Evolutionary conservation across 495 filamentous ascomycete genomes (phyloP), one percentile per base, ranked within the genome.

Genomic region (Oidiodendron maius): DNA sequence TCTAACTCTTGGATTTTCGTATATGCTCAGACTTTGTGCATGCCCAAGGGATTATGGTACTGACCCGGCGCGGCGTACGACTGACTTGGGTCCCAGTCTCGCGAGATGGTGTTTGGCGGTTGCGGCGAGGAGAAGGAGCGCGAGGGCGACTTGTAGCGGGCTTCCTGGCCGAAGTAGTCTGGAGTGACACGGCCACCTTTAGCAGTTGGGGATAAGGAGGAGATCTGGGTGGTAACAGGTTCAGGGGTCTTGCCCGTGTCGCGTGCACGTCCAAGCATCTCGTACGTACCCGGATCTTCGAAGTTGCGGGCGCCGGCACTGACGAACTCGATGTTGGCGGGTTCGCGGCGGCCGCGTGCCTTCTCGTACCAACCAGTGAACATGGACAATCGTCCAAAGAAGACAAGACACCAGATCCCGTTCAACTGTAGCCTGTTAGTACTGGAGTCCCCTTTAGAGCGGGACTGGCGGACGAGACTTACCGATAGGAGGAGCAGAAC

Each of bases 331-430:
- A 68, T 76, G 60, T 69, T 60, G 50, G 50, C 63, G 49, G 45
- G 53, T 5, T 12, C 12, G 47, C 76, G 70, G 48, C 60, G 56
- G 17, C 66, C 55, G 17, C 66, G 64, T 58, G 86, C 65, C 34
- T 91, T 60, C 10, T 91, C 82, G 30, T 74, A 50, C 93, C 93
- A 98, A 44, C 86, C 94, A 13, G 72, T 72, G 42, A 95, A 73
- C 80, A 97, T 94, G 18, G 82, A 83, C 52, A 74, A 78, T 23
- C 91, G 86, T 18, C 82, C 84, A 22, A 95, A 82, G 46, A 97
- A 76, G 21, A 94, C 57, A 48, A 90, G 74, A 50, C 82, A 78
- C 84, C 91, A 95, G 41, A 97, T 71, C 9, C 91, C 91, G 47
- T 90, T 87, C 40, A 87, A 71, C 82, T 87, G 55, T 16, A 6